Evolutionary conservation across 345 rosid species (phyloP).

Genomic region (Pugionium dolabratum): DNA sequence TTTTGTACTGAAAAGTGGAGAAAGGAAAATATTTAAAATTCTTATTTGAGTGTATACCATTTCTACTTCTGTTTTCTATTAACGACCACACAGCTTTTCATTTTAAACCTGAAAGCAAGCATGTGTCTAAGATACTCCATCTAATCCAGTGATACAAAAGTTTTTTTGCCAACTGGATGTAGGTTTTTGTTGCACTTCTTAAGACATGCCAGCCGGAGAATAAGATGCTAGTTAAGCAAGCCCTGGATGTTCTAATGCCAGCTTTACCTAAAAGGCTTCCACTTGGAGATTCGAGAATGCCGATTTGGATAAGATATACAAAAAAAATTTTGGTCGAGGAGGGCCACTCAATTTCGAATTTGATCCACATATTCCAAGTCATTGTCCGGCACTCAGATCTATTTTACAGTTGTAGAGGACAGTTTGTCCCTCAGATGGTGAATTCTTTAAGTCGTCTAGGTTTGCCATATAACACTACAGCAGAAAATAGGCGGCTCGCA

Average conservation of each 20-base stretch:
- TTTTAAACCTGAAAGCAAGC: conserved; percentile 4
- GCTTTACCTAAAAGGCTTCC: conserved; percentile 94
- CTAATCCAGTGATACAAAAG: conserved; percentile 4
- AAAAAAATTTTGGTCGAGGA: conserved; percentile 97
- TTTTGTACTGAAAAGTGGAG: conserved; percentile 13
- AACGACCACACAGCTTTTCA: conserved; percentile 11
- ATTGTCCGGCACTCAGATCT: conserved; percentile 94
- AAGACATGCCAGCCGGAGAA: conserved; percentile 96
- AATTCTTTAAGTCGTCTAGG: conserved; percentile 97
- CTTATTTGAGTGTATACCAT: conserved; percentile 3
- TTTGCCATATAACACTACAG: conserved; percentile 86
- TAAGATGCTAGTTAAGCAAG: conserved; percentile 95
- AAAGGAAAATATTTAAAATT: conserved; percentile 15
- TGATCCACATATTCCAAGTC: conserved; percentile 97
- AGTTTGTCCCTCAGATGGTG: conserved; percentile 99
- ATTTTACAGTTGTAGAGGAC: conserved; percentile 93
- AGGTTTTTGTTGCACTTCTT: conserved; percentile 99
- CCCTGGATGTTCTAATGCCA: conserved; percentile 96
- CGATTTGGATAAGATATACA: conserved; percentile 95
- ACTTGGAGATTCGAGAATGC: conserved; percentile 92
- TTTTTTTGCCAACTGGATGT: conserved; percentile 35
- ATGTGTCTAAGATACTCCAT: conserved; percentile 9
- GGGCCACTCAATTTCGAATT: conserved; percentile 89
- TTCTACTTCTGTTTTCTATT: conserved; percentile 15
- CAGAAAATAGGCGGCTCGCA: conserved; percentile 93